Percentiles rank a stretch among this genome's conserved stretches.
Conservation (phyloP, 306 rosid genomes). For the Prunus mume region DNA sequence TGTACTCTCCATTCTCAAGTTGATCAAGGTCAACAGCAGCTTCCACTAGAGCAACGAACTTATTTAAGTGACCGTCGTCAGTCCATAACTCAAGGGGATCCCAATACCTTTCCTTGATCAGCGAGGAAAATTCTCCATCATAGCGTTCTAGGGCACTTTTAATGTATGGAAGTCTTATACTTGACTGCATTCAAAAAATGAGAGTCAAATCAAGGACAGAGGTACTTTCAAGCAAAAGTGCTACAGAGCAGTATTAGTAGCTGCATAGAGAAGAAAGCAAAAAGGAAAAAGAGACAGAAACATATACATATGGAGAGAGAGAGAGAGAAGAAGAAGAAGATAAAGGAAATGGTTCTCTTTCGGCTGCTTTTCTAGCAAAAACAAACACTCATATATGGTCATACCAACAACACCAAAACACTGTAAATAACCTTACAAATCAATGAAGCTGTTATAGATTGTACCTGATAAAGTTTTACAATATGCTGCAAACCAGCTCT, state of each 20-base stretch:
- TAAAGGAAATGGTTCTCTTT: too few species aligned
- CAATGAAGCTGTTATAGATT: not conserved
- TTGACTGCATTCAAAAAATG: constrained; percentile 64
- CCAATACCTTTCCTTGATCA: constrained; percentile 64
- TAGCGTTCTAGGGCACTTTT: constrained; percentile 61
- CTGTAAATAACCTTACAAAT: constrained; percentile 5
- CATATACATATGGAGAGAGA: not conserved
- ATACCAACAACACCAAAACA: not conserved
- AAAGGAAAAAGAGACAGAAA: not conserved
- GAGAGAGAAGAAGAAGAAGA: too few species aligned
- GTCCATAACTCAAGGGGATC: constrained; percentile 69
- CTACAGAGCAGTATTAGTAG: not conserved
- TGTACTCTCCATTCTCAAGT: constrained; percentile 90
- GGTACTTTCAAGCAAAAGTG: not conserved
- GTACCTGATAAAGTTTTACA: constrained; percentile 95
- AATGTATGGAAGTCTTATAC: constrained; percentile 80
- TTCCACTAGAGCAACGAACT: constrained; percentile 82
- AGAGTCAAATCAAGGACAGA: constrained; percentile 22
- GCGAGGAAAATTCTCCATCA: constrained; percentile 71
- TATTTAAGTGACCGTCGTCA: constrained; percentile 68
- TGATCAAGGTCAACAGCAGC: constrained; percentile 89
- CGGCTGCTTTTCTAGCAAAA: too few species aligned
- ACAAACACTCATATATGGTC: not conserved
- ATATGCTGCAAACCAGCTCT: constrained; percentile 88
- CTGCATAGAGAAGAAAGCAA: not conserved